Base-by-base conservation (phyloP, 164 flowering plant species). In the Tinospora cordifolia region DNA sequence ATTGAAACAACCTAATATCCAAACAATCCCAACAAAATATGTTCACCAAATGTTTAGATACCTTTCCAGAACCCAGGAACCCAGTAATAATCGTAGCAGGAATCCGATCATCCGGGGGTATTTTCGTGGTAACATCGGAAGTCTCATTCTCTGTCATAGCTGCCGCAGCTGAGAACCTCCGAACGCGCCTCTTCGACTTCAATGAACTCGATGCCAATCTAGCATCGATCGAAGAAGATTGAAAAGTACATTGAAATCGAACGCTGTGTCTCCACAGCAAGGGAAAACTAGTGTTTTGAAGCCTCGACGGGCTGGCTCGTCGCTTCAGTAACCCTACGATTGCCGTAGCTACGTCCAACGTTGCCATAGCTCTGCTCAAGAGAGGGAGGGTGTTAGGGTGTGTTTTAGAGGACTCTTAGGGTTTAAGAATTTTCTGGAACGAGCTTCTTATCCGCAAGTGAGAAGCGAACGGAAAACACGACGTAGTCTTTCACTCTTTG, bases 41-140 rank as follows among this genome's bases (percentile, higher is more conserved):
- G n/a, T 36, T 65, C 67, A 65, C 15, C 39, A 36, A 65, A 19
- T 30, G 36, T 4, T 30, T 30, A 30, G 6, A 11, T 62, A 88
- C 98, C 97, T 92, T 94, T 21, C 97, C 97, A 66, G 99, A 89
- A 19, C 97, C 99, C 10, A 94, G 76, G 72, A 94, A 94, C 0
- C 98, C 98, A 39, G 99, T 92, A 62, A 94, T 94, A 11, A 94
- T 87, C 0, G 99, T 94, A 1, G 99, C 99, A 3, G 99, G 98
- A 70, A 94, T 79, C 39, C 98, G 82, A 72, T 86, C 71, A 79
- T 94, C 98, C 4, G 88, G 87, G 10, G 86, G 96, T 72, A 88
- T 87, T 70, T 80, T 80, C 5, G 87, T 83, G 24, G 74, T 47
- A 44, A 79, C 82, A 58, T 84, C 89, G 17, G 85, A 80, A 36